Conservation (phyloP, 2,329 filamentous ascomycete genomes). For the Paecilomyces sp. region DNA sequence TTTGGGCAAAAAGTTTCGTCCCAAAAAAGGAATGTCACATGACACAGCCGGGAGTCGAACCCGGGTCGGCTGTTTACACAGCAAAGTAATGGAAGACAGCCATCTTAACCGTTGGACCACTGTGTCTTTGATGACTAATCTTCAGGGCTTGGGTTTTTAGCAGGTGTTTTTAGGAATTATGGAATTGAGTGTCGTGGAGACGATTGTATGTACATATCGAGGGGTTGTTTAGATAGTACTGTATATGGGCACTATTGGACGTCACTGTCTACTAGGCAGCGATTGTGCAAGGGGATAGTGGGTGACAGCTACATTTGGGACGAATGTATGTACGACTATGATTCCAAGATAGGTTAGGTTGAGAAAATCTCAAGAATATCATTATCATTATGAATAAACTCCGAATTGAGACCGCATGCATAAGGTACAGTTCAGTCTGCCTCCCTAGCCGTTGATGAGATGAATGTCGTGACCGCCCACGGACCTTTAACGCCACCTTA, state of each 20-base stretch:
- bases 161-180: not conserved
- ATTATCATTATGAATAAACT: not conserved
- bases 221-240: too few species aligned
- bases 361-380: not conserved
- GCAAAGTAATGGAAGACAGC: not conserved
- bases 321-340: too few species aligned
- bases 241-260: too few species aligned
- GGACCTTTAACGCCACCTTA: not conserved
- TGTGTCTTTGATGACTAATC: not conserved
- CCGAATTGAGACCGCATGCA: not conserved
- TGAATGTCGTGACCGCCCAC: not conserved
- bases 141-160: not conserved
- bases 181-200: too few species aligned
- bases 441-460: not conserved
- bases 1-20: not conserved
- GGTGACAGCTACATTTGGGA: too few species aligned
- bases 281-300: too few species aligned
- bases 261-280: too few species aligned
- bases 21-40: not conserved
- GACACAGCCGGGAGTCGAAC: not conserved
- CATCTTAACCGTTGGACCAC: not conserved
- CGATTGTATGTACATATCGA: too few species aligned
- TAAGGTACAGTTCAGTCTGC: not conserved
- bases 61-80: not conserved
- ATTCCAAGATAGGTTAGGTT: not conserved